phyloP scores from a whole-genome alignment of 257 asterid species.

The Solanum tarijense region DNA sequence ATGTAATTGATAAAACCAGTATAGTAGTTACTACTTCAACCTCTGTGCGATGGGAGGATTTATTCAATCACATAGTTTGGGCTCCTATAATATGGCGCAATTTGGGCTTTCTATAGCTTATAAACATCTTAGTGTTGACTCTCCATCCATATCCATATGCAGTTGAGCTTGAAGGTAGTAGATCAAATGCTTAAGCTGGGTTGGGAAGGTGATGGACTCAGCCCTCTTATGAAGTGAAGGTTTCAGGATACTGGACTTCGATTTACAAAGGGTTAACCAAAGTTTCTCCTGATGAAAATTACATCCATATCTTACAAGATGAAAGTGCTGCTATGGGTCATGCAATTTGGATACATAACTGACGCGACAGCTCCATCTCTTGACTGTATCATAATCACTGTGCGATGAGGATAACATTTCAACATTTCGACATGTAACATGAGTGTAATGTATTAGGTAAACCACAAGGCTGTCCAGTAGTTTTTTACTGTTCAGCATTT shows the following conservation, averaged over 20 bases:
- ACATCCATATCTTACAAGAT: neutral
- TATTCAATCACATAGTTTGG: neutral
- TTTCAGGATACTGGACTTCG: neutral
- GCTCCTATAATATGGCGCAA: neutral
- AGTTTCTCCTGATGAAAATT: neutral
- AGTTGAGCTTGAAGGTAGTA: conserved; percentile 97
- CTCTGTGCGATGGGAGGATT: neutral
- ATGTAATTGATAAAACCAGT: neutral
- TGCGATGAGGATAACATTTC: neutral
- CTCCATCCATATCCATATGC: conserved; percentile 14
- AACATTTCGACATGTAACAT: neutral
- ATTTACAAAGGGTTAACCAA: neutral
- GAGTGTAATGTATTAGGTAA: neutral
- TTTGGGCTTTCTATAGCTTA: neutral
- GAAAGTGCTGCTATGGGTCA: neutral
- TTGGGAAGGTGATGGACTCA: conserved; percentile 94
- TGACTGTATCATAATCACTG: neutral
- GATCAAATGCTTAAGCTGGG: conserved; percentile 98
- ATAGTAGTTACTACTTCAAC: neutral
- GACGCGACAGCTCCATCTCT: neutral
- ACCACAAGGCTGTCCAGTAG: conserved; percentile 1
- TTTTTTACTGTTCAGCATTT: conserved; percentile 1
- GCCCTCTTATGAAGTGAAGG: conserved; percentile 40
- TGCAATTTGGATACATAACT: neutral
- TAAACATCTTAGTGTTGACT: neutral